A percentile compares a stretch with the other conserved stretches of the same genome.
Conservation (phyloP, 2,329 filamentous ascomycete genomes). For the Scopulariopsis brevicaulis region DNA sequence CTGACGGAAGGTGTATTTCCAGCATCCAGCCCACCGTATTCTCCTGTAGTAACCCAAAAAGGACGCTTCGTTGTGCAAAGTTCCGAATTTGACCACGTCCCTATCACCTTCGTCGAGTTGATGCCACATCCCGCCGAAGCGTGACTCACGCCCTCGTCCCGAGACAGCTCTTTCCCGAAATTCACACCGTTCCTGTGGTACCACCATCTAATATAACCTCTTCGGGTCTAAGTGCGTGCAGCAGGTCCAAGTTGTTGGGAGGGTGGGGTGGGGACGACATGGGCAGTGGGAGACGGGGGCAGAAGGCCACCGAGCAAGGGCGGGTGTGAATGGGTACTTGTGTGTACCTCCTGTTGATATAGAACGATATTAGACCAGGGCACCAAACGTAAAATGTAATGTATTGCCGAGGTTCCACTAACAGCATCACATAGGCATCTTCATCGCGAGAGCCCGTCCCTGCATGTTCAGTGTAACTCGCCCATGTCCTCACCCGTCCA, state of each 20-base stretch:
- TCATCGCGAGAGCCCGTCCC: not conserved
- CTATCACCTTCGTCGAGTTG: too few relatives aligned
- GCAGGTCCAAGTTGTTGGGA: not conserved
- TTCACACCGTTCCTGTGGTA: not conserved
- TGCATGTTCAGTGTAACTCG: not conserved
- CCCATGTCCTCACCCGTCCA: not conserved
- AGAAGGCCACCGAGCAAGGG: not conserved
- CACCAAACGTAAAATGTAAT: not conserved
- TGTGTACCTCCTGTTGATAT: not conserved
- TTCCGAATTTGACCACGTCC: not conserved
- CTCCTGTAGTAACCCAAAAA: not conserved
- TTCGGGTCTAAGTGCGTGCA: not conserved
- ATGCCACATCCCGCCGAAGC: not conserved
- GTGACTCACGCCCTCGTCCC: not conserved
- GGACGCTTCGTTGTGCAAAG: not conserved
- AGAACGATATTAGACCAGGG: not conserved
- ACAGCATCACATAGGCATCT: not conserved
- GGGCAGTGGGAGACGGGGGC: not conserved
- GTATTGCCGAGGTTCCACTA: not conserved
- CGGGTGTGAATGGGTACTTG: not conserved
- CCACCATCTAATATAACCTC: not conserved
- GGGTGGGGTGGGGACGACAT: constrained; percentile 1
- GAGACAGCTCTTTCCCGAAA: not conserved
- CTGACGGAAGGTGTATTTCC: not conserved
- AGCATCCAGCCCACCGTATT: not conserved